Conservation (phyloP, 306 rosid species). For the Cyclanthera cordifolia region DNA sequence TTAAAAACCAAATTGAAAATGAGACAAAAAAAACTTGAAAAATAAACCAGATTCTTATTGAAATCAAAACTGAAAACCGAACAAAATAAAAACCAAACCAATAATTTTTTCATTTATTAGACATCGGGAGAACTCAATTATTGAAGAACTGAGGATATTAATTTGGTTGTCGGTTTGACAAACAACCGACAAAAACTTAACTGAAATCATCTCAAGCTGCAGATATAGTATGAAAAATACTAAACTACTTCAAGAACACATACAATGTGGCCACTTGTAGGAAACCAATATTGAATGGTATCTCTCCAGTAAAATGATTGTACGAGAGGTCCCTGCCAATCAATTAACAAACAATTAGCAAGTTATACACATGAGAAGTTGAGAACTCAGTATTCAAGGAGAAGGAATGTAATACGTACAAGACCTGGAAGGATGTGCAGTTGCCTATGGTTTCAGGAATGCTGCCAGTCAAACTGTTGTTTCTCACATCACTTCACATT, state of each 20-base stretch:
- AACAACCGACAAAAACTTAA: no score
- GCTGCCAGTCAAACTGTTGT: slow-evolving; percentile 79
- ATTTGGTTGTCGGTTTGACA: no score
- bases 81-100: no score
- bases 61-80: no score
- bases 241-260: slow-evolving; percentile 14
- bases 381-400: background rate
- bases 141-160: no score
- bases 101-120: no score
- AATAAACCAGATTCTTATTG: no score
- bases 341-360: background rate
- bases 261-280: slow-evolving; percentile 87
- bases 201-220: no score
- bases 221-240: background rate
- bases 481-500: slow-evolving; percentile 75
- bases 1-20: no score
- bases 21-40: no score
- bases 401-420: slow-evolving; percentile 55
- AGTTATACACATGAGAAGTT: background rate
- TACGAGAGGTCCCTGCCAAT: slow-evolving; percentile 65
- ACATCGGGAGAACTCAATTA: no score
- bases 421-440: slow-evolving; percentile 93
- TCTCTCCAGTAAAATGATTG: slow-evolving; percentile 66
- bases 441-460: slow-evolving; percentile 84
- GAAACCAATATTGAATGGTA: slow-evolving; percentile 83